These are phyloP conservation scores for Lasiodiplodia sp. DNA, from an alignment of 2,329 filamentous ascomycete species.

Conservation along the genomic window DNA sequence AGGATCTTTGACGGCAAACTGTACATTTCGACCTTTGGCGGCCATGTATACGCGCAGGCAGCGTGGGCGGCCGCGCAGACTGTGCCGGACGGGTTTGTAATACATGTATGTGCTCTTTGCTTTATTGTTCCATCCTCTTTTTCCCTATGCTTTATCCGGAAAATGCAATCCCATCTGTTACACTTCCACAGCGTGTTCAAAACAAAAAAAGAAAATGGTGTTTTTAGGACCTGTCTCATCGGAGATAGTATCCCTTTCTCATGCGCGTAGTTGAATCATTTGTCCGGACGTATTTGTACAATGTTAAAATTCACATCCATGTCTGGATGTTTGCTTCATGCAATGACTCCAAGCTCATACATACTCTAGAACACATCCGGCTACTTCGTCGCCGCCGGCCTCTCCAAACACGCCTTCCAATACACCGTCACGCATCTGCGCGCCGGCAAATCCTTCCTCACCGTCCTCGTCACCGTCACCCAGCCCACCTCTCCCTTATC, in stretches of 20 bases:
- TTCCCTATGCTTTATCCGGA: background rate
- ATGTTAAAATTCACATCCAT: background rate
- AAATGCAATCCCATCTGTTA: background rate
- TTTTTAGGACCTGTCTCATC: too few species aligned
- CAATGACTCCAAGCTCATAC: background rate
- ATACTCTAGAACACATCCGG: background rate
- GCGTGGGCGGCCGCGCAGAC: conserved; percentile 64
- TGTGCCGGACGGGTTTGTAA: conserved; percentile 56
- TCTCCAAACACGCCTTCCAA: conserved; percentile 56
- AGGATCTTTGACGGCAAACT: conserved; percentile 42
- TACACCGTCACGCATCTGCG: conserved; percentile 60
- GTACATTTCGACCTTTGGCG: conserved; percentile 58
- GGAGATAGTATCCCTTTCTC: too few species aligned
- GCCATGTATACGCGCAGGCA: conserved; percentile 64
- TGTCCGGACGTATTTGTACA: background rate
- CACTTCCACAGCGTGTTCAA: background rate
- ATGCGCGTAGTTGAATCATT: background rate
- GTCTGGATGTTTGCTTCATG: background rate
- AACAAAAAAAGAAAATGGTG: background rate
- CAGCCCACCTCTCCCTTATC: conserved; percentile 47
- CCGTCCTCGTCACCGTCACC: conserved; percentile 59
- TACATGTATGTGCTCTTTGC: conserved; percentile 53
- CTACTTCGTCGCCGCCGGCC: conserved; percentile 39
- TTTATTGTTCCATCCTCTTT: conserved; percentile 31
- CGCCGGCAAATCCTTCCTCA: conserved; percentile 60